Conservation (phyloP, 345 rosid genomes). For the Acer yangbiense region DNA sequence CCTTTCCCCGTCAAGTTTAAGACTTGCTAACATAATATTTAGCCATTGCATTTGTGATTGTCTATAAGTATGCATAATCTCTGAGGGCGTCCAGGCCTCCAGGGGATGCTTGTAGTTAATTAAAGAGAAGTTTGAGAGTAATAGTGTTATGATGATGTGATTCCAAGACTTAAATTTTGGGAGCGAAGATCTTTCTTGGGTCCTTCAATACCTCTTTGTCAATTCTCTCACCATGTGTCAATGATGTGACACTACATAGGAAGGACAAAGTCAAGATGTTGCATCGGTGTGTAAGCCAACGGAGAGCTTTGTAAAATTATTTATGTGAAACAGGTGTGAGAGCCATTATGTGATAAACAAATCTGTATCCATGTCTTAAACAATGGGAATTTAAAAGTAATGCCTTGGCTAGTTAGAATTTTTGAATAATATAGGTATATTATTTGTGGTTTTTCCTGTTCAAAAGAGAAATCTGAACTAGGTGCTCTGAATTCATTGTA, state of each 20-base stretch:
- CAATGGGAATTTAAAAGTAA: not conserved
- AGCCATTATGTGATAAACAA: not conserved
- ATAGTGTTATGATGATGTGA: no score
- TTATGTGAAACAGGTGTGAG: not conserved
- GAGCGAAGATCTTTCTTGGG: no score
- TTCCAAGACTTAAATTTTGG: no score
- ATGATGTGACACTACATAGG: no score
- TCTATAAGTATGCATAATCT: not conserved
- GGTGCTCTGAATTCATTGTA: not conserved
- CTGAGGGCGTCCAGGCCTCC: not conserved
- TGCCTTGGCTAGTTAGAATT: not conserved
- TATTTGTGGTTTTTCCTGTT: not conserved
- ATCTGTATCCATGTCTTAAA: not conserved
- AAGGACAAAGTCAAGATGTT: not conserved
- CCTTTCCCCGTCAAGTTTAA: not conserved
- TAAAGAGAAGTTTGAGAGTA: not conserved
- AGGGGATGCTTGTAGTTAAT: not conserved
- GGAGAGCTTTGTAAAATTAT: not conserved
- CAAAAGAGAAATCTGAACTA: not conserved
- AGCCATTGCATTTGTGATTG: not conserved
- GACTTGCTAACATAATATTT: constrained; percentile 3
- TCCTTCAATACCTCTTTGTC: no score
- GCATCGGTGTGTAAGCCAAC: not conserved
- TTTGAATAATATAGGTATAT: not conserved
- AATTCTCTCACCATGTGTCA: no score